phyloP scores from a whole-genome alignment of 2,329 filamentous ascomycete genomes.

The Blumeriella jaapii region DNA sequence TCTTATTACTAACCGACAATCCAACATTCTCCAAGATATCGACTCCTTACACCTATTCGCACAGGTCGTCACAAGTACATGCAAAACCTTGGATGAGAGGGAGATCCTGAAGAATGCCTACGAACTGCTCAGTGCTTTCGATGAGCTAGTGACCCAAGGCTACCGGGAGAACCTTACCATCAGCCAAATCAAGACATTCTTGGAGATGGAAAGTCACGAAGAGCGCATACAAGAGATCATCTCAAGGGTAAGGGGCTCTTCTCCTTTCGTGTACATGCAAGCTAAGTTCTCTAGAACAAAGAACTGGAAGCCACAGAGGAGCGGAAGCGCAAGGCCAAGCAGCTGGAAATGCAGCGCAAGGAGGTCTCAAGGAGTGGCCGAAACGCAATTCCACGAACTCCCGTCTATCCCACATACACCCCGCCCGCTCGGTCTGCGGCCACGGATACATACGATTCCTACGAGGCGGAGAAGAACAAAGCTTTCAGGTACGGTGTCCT shows the following conservation, averaged over 20 bases:
- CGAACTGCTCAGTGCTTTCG: constrained; percentile 90
- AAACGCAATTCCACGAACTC: constrained; percentile 55
- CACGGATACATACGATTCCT: constrained; percentile 79
- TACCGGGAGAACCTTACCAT: constrained; percentile 95
- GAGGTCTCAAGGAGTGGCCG: constrained; percentile 74
- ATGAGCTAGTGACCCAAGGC: constrained; percentile 90
- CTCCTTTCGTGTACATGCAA: constrained; percentile 3
- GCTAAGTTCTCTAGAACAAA: constrained; percentile 61
- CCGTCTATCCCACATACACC: constrained; percentile 81
- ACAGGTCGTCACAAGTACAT: constrained; percentile 92
- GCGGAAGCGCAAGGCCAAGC: constrained; percentile 96
- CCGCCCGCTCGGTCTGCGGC: constrained; percentile 63
- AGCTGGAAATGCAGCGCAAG: constrained; percentile 97
- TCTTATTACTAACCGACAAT: constrained; percentile 97
- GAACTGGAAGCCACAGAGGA: constrained; percentile 96
- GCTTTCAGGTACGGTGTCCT: constrained; percentile 53
- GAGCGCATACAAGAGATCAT: constrained; percentile 99
- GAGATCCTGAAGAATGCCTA: constrained; percentile 94
- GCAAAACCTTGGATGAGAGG: constrained; percentile 88
- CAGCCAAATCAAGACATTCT: constrained; percentile 96
- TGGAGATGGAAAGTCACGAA: constrained; percentile 99
- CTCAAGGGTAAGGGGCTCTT: constrained; percentile 51
- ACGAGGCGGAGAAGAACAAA: constrained; percentile 97
- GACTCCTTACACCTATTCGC: constrained; percentile 96
- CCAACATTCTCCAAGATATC: constrained; percentile 98